Evolutionary conservation across 2,329 filamentous ascomycete species (phyloP).

Genomic region (Aspergillus sergii): DNA sequence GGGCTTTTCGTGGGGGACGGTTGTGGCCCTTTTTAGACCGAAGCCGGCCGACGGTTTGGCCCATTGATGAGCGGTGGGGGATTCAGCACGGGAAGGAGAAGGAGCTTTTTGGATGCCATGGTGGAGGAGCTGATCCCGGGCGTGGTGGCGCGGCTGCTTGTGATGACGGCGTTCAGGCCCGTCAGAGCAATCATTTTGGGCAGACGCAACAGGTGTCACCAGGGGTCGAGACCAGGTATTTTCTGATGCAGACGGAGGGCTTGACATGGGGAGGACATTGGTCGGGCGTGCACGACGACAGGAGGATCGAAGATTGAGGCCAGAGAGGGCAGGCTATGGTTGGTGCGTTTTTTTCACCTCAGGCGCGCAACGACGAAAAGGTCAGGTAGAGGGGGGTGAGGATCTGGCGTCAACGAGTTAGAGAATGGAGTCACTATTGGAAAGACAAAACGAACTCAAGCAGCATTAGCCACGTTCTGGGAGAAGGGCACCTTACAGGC

Average conservation of each 20-base stretch:
- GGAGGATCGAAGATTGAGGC: constrained; percentile 17
- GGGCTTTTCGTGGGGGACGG: constrained; percentile 32
- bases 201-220: constrained; percentile 49
- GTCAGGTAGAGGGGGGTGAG: constrained; percentile 14
- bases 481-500: constrained; percentile 35
- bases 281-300: constrained; percentile 38
- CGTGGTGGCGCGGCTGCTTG: constrained; percentile 41
- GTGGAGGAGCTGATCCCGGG: constrained; percentile 33
- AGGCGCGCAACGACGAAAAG: constrained; percentile 11
- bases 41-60: constrained; percentile 30
- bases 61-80: constrained; percentile 41
- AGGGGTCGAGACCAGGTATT: constrained; percentile 43
- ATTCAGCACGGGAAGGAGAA: constrained; percentile 38
- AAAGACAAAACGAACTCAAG: constrained; percentile 19
- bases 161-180: constrained; percentile 26
- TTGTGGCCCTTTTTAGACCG: constrained; percentile 41
- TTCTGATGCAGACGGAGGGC: constrained; percentile 46
- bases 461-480: constrained; percentile 31
- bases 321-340: constrained; percentile 22
- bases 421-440: constrained; percentile 12
- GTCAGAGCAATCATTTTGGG: constrained; percentile 42
- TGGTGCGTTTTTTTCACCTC: constrained; percentile 17
- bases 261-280: constrained; percentile 57
- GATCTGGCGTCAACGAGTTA: constrained; percentile 31
- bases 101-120: constrained; percentile 32